Evolutionary conservation across 768 basidiomycete genomes (phyloP).

Genomic region (Pulveroboletus sp.): DNA sequence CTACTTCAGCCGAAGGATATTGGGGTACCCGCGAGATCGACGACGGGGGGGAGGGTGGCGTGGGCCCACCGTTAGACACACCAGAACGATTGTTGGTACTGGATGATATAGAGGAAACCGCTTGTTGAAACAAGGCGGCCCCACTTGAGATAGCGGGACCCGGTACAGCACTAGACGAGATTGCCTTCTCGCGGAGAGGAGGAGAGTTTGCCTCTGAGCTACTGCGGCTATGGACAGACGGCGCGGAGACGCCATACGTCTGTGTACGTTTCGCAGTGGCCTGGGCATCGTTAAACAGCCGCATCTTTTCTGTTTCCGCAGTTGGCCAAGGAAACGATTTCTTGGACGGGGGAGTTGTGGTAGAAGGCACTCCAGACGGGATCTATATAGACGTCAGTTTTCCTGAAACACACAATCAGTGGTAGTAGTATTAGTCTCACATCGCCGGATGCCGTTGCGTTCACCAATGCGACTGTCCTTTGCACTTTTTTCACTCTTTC

Average conservation of each 20-base stretch:
- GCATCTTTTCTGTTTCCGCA: conserved; percentile 73
- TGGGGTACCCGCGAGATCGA: conserved; percentile 36
- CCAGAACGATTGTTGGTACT: conserved; percentile 10
- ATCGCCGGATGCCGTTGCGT: conserved; percentile 23
- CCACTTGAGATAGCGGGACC: conserved; percentile 36
- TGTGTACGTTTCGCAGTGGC: conserved; percentile 60
- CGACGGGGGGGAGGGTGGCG: conserved; percentile 27
- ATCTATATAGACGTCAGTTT: conserved; percentile 11
- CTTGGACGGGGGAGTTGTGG: conserved; percentile 11
- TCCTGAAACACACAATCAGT: neutral
- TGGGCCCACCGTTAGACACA: conserved; percentile 23
- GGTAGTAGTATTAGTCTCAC: conserved; percentile 15
- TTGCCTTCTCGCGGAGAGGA: conserved; percentile 8
- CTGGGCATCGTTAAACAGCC: conserved; percentile 66
- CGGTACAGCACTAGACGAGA: conserved; percentile 6
- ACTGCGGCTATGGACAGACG: conserved; percentile 22
- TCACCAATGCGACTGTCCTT: conserved; percentile 26
- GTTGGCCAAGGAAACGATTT: conserved; percentile 45
- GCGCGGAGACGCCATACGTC: conserved; percentile 31
- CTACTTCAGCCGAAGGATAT: conserved; percentile 63
- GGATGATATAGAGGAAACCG: conserved; percentile 38
- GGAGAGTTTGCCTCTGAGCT: conserved; percentile 28
- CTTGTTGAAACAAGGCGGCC: conserved; percentile 41
- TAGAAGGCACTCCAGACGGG: neutral
- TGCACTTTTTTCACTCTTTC: conserved; percentile 38